These are phyloP conservation scores for Cladosporium halotolerans DNA, from an alignment of 2,329 filamentous ascomycete genomes.

Conservation along the genomic window DNA sequence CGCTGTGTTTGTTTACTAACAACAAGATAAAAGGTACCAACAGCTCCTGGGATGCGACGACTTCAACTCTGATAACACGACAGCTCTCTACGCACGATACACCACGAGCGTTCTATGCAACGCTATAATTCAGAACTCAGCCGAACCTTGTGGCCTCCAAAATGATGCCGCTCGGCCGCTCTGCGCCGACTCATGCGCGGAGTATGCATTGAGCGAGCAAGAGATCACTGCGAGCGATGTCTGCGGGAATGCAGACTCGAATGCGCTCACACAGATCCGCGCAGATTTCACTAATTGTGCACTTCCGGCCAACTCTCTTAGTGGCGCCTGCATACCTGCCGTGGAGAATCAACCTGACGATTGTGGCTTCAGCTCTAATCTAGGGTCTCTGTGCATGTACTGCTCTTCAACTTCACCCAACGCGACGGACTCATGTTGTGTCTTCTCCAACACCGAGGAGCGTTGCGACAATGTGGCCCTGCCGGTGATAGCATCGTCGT, in stretches of 20 bases:
- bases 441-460: slow-evolving; percentile 66
- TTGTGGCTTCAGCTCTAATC: slow-evolving; percentile 72
- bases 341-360: slow-evolving; percentile 75
- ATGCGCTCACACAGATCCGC: slow-evolving; percentile 70
- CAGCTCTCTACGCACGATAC: slow-evolving; percentile 83
- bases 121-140: slow-evolving; percentile 85
- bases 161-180: slow-evolving; percentile 63
- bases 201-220: slow-evolving; percentile 83
- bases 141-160: slow-evolving; percentile 60
- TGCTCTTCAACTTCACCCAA: slow-evolving; percentile 79
- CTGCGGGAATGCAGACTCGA: slow-evolving; percentile 60
- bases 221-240: slow-evolving; percentile 71
- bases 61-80: slow-evolving; percentile 71
- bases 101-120: slow-evolving; percentile 91
- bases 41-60: slow-evolving; percentile 71
- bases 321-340: slow-evolving; percentile 66
- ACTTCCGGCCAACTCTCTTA: slow-evolving; percentile 72
- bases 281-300: slow-evolving; percentile 90
- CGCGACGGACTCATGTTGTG: slow-evolving; percentile 91
- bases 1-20: slow-evolving; percentile 27
- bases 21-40: slow-evolving; percentile 60
- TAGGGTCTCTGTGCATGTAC: slow-evolving; percentile 75
- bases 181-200: slow-evolving; percentile 83
- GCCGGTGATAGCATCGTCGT: slow-evolving; percentile 56
- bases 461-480: slow-evolving; percentile 72